Conservation (phyloP, 2,329 filamentous ascomycete genomes). For the Scedosporium dehoogii region DNA sequence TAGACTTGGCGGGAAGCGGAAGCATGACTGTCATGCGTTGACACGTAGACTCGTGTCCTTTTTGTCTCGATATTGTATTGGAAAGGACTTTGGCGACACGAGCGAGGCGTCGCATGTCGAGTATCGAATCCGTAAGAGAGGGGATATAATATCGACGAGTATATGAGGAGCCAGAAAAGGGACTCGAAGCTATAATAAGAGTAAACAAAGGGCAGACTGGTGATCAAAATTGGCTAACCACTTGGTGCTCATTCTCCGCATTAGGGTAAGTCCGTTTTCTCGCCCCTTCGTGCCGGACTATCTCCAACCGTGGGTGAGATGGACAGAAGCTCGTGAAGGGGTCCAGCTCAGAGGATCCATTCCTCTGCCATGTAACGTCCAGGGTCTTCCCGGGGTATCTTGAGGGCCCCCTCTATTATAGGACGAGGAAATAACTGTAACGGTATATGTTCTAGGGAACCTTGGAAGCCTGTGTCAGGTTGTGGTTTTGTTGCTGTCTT, state of each 20-base stretch:
- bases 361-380: constrained; percentile 4
- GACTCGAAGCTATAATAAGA: background rate
- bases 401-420: background rate
- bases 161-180: background rate
- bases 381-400: constrained; percentile 1
- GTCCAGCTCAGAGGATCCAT: background rate
- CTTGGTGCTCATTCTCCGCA: background rate
- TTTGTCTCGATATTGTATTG: background rate
- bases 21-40: background rate
- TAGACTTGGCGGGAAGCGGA: background rate
- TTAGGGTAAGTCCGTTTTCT: background rate
- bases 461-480: background rate
- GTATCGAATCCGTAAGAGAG: background rate
- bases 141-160: background rate
- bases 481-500: background rate
- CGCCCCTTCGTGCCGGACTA: background rate
- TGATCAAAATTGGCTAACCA: background rate
- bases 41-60: background rate
- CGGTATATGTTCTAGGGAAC: background rate
- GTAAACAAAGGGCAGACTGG: background rate
- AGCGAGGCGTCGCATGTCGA: background rate
- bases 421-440: background rate
- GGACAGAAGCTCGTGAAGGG: background rate
- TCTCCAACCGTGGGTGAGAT: background rate
- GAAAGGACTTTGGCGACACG: background rate